Evolutionary conservation across 495 filamentous ascomycete genomes (phyloP).

Genomic region (Hyaloscypha bicolor): DNA sequence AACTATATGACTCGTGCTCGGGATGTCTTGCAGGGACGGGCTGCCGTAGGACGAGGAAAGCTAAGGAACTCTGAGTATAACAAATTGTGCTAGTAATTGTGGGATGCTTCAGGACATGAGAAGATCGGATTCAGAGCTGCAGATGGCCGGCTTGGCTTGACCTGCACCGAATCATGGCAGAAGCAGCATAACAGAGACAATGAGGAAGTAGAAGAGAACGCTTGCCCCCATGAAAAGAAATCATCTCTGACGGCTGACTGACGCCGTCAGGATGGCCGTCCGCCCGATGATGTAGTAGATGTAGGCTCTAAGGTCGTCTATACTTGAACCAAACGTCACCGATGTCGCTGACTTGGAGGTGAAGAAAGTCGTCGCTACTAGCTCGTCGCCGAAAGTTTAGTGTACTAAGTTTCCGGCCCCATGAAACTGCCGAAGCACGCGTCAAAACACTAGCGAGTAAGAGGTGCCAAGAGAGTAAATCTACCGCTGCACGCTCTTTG

Average conservation of each 20-base stretch:
- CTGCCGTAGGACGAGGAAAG: background rate
- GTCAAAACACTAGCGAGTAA: background rate
- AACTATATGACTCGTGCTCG: background rate
- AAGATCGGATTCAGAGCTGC: background rate
- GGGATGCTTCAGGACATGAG: conserved; percentile 1
- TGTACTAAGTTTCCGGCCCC: background rate
- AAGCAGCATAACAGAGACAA: background rate
- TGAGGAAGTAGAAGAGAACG: background rate
- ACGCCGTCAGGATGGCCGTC: background rate
- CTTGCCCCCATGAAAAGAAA: too few species aligned
- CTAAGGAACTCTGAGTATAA: background rate
- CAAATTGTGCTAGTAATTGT: conserved; percentile 11
- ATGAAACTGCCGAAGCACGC: background rate
- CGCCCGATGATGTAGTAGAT: background rate
- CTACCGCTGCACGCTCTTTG: background rate
- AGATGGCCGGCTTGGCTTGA: background rate
- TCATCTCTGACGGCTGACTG: too few species aligned
- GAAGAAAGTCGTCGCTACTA: background rate
- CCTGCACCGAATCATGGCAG: background rate
- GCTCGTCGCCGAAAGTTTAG: background rate
- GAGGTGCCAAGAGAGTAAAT: background rate
- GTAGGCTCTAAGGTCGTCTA: background rate
- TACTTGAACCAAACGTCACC: background rate
- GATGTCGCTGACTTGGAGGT: background rate
- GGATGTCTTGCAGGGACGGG: background rate